These are phyloP conservation scores for Picochlorum costavermella DNA, from an alignment of 139 green algal species.

Conservation along the genomic window DNA sequence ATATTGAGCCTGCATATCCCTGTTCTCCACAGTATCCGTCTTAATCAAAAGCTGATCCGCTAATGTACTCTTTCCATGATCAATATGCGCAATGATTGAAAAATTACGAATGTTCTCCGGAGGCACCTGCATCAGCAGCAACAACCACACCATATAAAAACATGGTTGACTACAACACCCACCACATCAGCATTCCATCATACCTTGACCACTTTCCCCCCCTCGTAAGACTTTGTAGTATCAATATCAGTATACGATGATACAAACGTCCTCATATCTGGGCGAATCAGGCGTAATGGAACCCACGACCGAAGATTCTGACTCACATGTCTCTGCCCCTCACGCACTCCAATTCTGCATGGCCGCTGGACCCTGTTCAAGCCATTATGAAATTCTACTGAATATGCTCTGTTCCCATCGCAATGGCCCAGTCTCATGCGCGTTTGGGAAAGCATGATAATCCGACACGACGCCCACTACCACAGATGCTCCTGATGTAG, in stretches of 20 bases:
- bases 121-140: constrained; percentile 14
- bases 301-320: not conserved
- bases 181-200: not conserved
- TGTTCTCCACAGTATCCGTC: constrained; percentile 70
- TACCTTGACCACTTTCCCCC: not conserved
- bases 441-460: too few species aligned
- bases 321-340: too few species aligned
- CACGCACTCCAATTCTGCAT: too few species aligned
- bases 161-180: too few species aligned
- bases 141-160: too few species aligned
- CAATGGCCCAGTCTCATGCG: too few species aligned
- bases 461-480: too few species aligned
- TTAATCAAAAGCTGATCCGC: constrained; percentile 67
- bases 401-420: too few species aligned
- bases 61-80: constrained; percentile 82
- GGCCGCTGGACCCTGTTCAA: too few species aligned
- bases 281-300: not conserved
- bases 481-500: too few species aligned
- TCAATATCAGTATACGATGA: not conserved
- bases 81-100: constrained; percentile 79
- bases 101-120: constrained; percentile 68
- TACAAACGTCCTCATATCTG: not conserved
- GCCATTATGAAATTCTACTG: too few species aligned
- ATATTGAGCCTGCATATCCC: constrained; percentile 85
- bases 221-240: not conserved